Base-by-base conservation (phyloP, 495 filamentous ascomycete genomes). In the Hyaloscypha hepaticicola region DNA sequence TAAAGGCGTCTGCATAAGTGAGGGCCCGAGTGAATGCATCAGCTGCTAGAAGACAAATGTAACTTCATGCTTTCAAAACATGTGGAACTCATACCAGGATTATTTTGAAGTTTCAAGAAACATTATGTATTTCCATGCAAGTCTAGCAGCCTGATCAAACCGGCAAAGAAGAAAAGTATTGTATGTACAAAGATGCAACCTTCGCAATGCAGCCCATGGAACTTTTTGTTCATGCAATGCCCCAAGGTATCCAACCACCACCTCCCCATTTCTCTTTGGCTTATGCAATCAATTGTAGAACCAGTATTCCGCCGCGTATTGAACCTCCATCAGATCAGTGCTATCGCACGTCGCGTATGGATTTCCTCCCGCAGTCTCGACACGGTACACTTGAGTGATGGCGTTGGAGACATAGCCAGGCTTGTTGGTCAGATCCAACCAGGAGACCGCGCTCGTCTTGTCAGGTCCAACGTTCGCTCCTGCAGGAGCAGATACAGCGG, bases 261-360 rank as follows among this genome's bases (percentile, higher is more conserved):
- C 9, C 9, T 11, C 38, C 19, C 5, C 38, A 9, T 0, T 45
- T 45, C 16, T 11, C 11, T 16, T 45, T 16, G 19, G 11, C 6
- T 3, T 16, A 45, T 16, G 12, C 14, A 19, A 9, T 65, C 26
- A 71, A 16, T 76, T 77, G 69, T 85, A 91, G 61, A 91, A 85
- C 86, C 85, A 91, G 73, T 93, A 93, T 72, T 85, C 82, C 0
- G 89, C 83, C 0, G 87, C 76, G 74, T 92, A 93, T 12, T 84
- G 79, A 5, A 90, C 80, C 63, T 74, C 80, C 29, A 81, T 71
- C 1, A 74, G 70, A 11, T 65, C 68, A 0, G 76, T 77, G 0
- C 66, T 71, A 1, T 74, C 66, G 61, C 79, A 82, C 14, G 80
- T 86, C n/a, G 75, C 58, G 51, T 81, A 79, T 8, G 83, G 58